Base-by-base conservation (phyloP, 2,329 filamentous ascomycete genomes). In the Ophiostoma novo-ulmi region DNA sequence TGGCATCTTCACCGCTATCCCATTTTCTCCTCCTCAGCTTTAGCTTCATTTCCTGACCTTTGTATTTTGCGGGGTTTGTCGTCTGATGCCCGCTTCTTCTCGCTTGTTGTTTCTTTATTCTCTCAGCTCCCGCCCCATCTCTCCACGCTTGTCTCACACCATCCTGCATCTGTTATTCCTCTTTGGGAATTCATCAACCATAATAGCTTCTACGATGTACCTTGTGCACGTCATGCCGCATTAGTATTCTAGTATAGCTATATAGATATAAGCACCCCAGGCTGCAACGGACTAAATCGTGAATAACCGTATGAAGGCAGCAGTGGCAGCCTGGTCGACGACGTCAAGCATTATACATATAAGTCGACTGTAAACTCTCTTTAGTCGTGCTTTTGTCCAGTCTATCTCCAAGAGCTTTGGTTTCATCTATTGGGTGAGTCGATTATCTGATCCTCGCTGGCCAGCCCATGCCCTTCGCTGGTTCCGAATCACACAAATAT, bases 141-240 rank as follows among this genome's bases (percentile, higher is more conserved):
- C 26, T 64, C 26, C 61, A 38, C 61, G 61, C 61, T 35, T 38
- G 31, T 38, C n/a, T 20, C 61, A 35, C 48, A 68, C 31, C 75
- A 68, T 70, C 58, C 41, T 66, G 67, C 69, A 66, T 36, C 74
- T 79, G 20, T 72, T 78, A 36, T 79, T 84, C 52, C 52, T 26
- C 52, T 58, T 58, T 22, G 22, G 22, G 52, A 7, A 17, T 58
- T 11, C 14, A 13, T 8, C 52, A 26, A 58, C 39, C 39, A 44
- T 11, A 44, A 44, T 17, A 17, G 39, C 39, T 31, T 31, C 31
- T 31, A 31, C 31, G 31, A 31, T 31, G 31, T 31, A 22, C 52
- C 48, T 11, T 14, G 52, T 58, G 52, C 52, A 58, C 52, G 52
- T 26, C 52, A 58, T 58, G 52, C 22, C 52, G 52, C 52, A 26